These are phyloP conservation scores for Phytophthora foliorum DNA, from an alignment of 352 stramenopile genomes.

Conservation along the genomic window DNA sequence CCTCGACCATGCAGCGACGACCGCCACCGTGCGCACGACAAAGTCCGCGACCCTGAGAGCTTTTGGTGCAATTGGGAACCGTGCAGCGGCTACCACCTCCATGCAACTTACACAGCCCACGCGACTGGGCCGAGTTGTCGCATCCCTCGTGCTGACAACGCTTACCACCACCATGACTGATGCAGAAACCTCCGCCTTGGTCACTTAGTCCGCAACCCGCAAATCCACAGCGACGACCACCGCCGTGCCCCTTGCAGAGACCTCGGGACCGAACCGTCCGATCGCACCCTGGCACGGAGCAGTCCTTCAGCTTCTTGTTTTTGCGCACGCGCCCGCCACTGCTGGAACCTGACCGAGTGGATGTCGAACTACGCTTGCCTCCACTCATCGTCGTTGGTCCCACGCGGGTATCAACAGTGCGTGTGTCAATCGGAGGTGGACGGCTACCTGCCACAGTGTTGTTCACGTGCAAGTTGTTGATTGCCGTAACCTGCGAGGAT, in stretches of 20 bases:
- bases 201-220: slow-evolving; percentile 77
- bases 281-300: slow-evolving; percentile 77
- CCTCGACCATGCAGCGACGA: slow-evolving; percentile 82
- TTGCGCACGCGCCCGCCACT: slow-evolving; percentile 59
- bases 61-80: slow-evolving; percentile 86
- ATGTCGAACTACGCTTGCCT: slow-evolving; percentile 42
- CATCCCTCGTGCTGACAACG: slow-evolving; percentile 80
- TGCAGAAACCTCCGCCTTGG: slow-evolving; percentile 84
- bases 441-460: slow-evolving; percentile 30
- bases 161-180: slow-evolving; percentile 86
- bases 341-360: slow-evolving; percentile 56
- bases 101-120: slow-evolving; percentile 84
- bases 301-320: slow-evolving; percentile 89
- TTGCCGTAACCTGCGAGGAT: slow-evolving; percentile 30
- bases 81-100: slow-evolving; percentile 83
- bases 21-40: slow-evolving; percentile 88
- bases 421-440: slow-evolving; percentile 66
- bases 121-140: slow-evolving; percentile 87
- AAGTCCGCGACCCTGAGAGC: slow-evolving; percentile 83
- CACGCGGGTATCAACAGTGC: slow-evolving; percentile 30
- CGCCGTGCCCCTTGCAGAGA: slow-evolving; percentile 84
- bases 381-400: slow-evolving; percentile 39
- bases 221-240: slow-evolving; percentile 77
- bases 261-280: slow-evolving; percentile 82
- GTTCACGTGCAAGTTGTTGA: slow-evolving; percentile 34